A percentile compares a stretch with the other conserved stretches of the same genome.
These are phyloP conservation scores for Tolypocladium pustulatum DNA, from an alignment of 2,329 filamentous ascomycete species.

Conservation along the genomic window DNA sequence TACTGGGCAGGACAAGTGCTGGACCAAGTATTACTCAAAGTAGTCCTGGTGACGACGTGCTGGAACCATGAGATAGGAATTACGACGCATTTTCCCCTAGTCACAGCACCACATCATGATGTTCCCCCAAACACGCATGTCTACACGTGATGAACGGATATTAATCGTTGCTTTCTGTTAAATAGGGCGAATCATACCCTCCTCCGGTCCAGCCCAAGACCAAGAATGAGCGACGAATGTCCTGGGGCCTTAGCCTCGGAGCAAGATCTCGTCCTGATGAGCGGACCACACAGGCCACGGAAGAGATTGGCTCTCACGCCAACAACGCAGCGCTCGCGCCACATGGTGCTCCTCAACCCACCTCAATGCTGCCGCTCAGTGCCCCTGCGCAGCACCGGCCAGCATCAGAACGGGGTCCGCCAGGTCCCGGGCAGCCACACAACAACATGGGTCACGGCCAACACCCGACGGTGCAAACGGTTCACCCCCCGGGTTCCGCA, in stretches of 20 bases:
- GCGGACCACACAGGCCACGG: conserved; percentile 10
- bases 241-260: conserved; percentile 31
- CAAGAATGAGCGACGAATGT: conserved; percentile 30
- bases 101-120: conserved; percentile 1
- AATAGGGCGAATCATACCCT: conserved; percentile 25
- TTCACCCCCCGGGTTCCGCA: not conserved
- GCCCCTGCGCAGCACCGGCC: not conserved
- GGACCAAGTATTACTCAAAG: conserved; percentile 9
- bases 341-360: conserved; percentile 5
- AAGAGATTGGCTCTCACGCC: conserved; percentile 7
- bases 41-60: conserved; percentile 16
- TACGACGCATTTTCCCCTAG: conserved; percentile 17
- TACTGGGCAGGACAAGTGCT: conserved; percentile 14
- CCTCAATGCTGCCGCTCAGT: conserved; percentile 5
- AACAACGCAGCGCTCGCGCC: conserved; percentile 6
- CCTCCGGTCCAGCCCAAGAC: conserved; percentile 22
- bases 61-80: conserved; percentile 31
- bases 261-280: conserved; percentile 18
- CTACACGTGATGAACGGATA: conserved; percentile 17
- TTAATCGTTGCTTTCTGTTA: conserved; percentile 18
- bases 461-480: not conserved
- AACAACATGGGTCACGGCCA: not conserved
- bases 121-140: conserved; percentile 11
- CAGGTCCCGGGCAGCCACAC: not conserved
- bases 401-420: not conserved